Base-by-base conservation (phyloP, 2,329 filamentous ascomycete species). In the Hypocreales sp. region DNA sequence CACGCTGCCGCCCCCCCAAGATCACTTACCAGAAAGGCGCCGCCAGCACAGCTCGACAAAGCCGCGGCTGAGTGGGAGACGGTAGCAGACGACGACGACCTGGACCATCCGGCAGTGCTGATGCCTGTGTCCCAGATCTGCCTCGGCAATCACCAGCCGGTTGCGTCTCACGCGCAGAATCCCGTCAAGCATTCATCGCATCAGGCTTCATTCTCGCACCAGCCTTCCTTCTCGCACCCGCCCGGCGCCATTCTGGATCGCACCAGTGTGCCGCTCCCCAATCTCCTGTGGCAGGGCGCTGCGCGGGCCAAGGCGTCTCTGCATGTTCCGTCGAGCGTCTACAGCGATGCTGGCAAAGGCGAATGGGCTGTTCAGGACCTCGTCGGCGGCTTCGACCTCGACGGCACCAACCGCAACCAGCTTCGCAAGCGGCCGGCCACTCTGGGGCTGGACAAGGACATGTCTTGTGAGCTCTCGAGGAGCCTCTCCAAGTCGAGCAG, bases 61-160 rank as follows among this genome's bases (percentile, higher is more conserved):
- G 32, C 35, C 5, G 27, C 27, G 25, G 48, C 47, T 3, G 44
- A 47, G 14, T 49, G 45, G 46, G 47, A 50, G 26, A 48, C 45
- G 1, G 33, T 47, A 10, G 40, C 36, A 15, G 33, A 31, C 14
- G 42, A 46, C 7, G 45, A 48, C 8, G 44, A 43, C 14, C 33
- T 30, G 15, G 26, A 36, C 16, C 11, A 12, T 12, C 9, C 30
- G 13, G 19, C 19, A 22, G 15, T 19, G 12, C 18, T 24, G 5
- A 19, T 15, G 12, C 14, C 19, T n/a, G n/a, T n/a, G n/a, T n/a
- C n/a, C n/a, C n/a, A n/a, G n/a, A n/a, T n/a, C n/a, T n/a, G n/a
- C n/a, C n/a, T n/a, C n/a, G n/a, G n/a, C n/a, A n/a, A n/a, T n/a
- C n/a, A n/a, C n/a, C n/a, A n/a, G n/a, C n/a, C n/a, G n/a, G n/a